Evolutionary conservation across 371 early-diverging fungal species (phyloP).

Genomic region (Parasitella parasitica): DNA sequence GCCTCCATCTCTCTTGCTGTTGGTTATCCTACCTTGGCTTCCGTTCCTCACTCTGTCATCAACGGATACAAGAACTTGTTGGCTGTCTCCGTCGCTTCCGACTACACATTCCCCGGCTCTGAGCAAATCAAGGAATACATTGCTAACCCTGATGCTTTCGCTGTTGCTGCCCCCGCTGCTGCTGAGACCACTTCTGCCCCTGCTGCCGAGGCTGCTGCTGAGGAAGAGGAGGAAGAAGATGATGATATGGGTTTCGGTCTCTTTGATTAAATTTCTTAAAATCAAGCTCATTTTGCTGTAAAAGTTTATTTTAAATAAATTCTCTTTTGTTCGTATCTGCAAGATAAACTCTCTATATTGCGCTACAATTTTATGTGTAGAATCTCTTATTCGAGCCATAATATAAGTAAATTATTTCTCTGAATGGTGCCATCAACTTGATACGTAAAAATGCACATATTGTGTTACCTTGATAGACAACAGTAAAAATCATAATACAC

Average conservation of each 20-base stretch:
- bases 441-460: neutral
- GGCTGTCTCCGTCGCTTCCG: constrained; percentile 89
- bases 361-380: neutral
- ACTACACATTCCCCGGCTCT: constrained; percentile 90
- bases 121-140: constrained; percentile 92
- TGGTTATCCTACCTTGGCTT: constrained; percentile 93
- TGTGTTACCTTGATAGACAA: neutral
- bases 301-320: neutral
- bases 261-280: constrained; percentile 67
- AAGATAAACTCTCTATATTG: no score
- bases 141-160: constrained; percentile 86
- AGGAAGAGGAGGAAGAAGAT: constrained; percentile 83
- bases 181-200: constrained; percentile 54
- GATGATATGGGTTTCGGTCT: constrained; percentile 75
- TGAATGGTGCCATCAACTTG: no score
- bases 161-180: constrained; percentile 66
- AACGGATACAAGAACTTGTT: constrained; percentile 97
- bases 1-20: constrained; percentile 95
- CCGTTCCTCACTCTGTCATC: constrained; percentile 97
- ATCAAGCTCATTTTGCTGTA: neutral
- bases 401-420: no score
- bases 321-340: neutral
- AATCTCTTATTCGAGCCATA: no score
- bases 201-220: constrained; percentile 56
- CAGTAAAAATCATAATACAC: neutral